Evolutionary conservation across 2,329 filamentous ascomycete genomes (phyloP), one percentile per base, ranked within the genome.

Genomic region (Ophiostoma novo-ulmi): DNA sequence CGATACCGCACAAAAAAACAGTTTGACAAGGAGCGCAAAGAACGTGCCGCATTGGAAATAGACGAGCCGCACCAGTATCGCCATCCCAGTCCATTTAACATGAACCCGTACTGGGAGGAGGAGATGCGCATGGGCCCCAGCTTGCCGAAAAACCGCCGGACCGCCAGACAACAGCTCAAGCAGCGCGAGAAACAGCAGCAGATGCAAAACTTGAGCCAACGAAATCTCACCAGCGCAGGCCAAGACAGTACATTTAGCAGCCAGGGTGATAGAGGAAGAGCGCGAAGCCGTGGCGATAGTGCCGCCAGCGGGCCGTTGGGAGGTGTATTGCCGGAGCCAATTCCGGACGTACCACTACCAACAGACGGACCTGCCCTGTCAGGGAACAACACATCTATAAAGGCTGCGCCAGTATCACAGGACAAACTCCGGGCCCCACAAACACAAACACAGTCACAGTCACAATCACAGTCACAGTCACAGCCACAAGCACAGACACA

Each of bases 71-170:
- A 87, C 58, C 80, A 88, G 13, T 95, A 97, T 79, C 85, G 88
- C 68, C 93, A 97, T 76, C 93, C 91, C 1, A 87, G 88, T 64
- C 91, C 93, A 0, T 95, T 93, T 76, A 90, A 89, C 76, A 97
- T 93, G 38, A 97, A 97, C 76, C 89, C 90, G 14, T 92, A 92
- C 80, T 97, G 94, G 94, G 83, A 86, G 41, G 91, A 95, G 77
- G 94, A 97, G 79, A 96, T 97, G 74, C 84, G 84, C 73, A 85
- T 94, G 80, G 94, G 94, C 0, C 94, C 94, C 1, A 88, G 87
- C 3, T 85, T 91, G 48, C 89, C 89, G 41, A 89, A 89, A 76
- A 85, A 89, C 78, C 80, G 85, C 72, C 79, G 80, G 75, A 79
- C 77, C 76, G 80, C 77, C 31, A 17, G 35, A 13, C 44, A 58